Percentiles rank a stretch among this genome's conserved stretches.
phyloP scores from a whole-genome alignment of 2,329 filamentous ascomycete genomes.

The Aspergillus felis region DNA sequence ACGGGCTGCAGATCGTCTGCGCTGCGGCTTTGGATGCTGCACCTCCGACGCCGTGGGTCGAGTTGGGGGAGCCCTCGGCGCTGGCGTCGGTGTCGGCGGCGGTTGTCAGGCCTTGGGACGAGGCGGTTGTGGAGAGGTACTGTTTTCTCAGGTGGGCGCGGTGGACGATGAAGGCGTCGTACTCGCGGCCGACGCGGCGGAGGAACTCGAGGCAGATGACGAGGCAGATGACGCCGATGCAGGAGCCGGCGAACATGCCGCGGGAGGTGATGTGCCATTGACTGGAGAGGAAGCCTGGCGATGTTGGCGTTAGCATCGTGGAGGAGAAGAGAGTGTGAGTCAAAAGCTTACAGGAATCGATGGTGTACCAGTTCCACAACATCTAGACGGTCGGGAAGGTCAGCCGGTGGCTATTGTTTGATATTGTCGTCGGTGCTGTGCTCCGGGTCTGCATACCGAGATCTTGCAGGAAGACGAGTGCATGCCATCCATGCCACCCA shows the following conservation, averaged over 20 bases:
- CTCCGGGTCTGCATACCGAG: conserved; percentile 15
- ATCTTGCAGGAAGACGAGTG: conserved; percentile 19
- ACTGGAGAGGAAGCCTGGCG: conserved; percentile 60
- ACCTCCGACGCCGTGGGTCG: neutral
- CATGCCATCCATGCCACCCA: conserved; percentile 8
- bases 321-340: neutral
- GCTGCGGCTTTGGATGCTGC: neutral
- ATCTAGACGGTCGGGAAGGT: conserved; percentile 13
- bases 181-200: conserved; percentile 67
- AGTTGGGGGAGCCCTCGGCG: neutral
- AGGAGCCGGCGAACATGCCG: conserved; percentile 74
- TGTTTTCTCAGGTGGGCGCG: neutral
- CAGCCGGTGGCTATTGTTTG: neutral
- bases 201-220: conserved; percentile 69
- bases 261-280: conserved; percentile 67
- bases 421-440: neutral
- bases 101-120: neutral
- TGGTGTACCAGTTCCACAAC: conserved; percentile 29
- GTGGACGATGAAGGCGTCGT: conserved; percentile 62
- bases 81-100: neutral
- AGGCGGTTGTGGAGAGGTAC: neutral
- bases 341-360: conserved; percentile 18
- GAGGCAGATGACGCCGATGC: conserved; percentile 72
- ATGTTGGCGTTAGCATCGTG: neutral
- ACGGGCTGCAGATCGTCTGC: neutral